Percentiles rank a stretch among this genome's conserved stretches.
Conservation (phyloP, 2,329 filamentous ascomycete genomes). For the Teratosphaeria epicoccoides region DNA sequence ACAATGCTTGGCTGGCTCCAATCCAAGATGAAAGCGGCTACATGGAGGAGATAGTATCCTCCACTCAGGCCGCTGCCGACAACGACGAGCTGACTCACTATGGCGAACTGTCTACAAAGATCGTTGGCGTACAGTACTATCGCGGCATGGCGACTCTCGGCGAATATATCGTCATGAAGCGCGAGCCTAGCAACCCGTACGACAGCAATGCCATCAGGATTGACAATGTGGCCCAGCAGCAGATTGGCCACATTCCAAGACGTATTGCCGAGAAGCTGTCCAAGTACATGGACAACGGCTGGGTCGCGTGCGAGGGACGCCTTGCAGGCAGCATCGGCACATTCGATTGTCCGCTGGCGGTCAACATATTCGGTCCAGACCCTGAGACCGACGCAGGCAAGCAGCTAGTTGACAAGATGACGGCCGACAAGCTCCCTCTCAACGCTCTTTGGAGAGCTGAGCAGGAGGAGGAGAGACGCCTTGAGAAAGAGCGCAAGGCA, state of each 20-base stretch:
- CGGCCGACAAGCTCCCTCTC: constrained; percentile 52
- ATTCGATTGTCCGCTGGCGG: constrained; percentile 62
- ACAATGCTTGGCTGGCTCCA: constrained; percentile 16
- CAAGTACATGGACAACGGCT: constrained; percentile 52
- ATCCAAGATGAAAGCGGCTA: constrained; percentile 11
- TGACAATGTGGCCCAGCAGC: constrained; percentile 60
- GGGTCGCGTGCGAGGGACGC: constrained; percentile 56
- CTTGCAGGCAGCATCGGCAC: constrained; percentile 55
- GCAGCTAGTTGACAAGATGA: constrained; percentile 51
- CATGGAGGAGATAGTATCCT: constrained; percentile 22
- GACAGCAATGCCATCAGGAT: constrained; percentile 69
- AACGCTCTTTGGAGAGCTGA: constrained; percentile 32
- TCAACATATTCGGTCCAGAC: constrained; percentile 58
- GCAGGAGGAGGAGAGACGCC: constrained; percentile 12
- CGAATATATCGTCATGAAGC: constrained; percentile 51
- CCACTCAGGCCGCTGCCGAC: constrained; percentile 21
- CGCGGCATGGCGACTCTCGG: constrained; percentile 50
- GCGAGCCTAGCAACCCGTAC: constrained; percentile 55
- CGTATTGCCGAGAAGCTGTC: constrained; percentile 60
- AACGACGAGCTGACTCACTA: constrained; percentile 19
- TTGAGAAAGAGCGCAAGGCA: constrained; percentile 18
- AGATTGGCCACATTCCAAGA: constrained; percentile 70
- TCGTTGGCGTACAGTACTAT: constrained; percentile 55
- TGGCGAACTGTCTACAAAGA: constrained; percentile 40
- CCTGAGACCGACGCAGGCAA: constrained; percentile 26